Evolutionary conservation across 768 basidiomycete species (phyloP).

Genomic region (Pholiota microspora): DNA sequence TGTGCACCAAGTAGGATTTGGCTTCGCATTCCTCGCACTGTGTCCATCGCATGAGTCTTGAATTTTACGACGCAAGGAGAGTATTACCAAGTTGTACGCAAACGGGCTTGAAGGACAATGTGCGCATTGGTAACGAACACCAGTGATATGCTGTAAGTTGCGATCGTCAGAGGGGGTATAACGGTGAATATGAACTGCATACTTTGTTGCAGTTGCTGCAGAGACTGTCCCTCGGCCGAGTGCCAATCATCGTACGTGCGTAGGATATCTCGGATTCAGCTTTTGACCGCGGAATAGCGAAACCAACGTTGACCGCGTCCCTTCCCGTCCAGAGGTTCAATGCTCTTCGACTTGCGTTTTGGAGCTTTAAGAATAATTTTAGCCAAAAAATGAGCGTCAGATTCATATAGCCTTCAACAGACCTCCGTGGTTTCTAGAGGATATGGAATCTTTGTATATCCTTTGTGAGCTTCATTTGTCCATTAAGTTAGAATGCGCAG

Average conservation of each 20-base stretch:
- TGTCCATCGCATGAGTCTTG: not conserved
- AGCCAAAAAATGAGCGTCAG: not conserved
- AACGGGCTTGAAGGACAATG: constrained; percentile 77
- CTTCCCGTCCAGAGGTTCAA: constrained; percentile 73
- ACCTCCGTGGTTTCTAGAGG: constrained; percentile 75
- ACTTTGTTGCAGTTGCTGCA: constrained; percentile 67
- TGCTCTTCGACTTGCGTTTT: constrained; percentile 73
- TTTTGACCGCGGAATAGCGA: constrained; percentile 43
- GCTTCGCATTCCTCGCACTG: constrained; percentile 83
- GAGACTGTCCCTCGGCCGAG: constrained; percentile 36
- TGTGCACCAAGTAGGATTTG: constrained; percentile 75
- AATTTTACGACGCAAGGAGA: constrained; percentile 1
- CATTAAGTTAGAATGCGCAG: no score
- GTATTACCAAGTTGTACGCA: constrained; percentile 71
- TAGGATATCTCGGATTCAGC: constrained; percentile 62
- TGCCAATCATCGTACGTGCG: constrained; percentile 61
- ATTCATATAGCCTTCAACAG: constrained; percentile 4
- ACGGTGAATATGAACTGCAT: constrained; percentile 13
- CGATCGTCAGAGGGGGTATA: not conserved
- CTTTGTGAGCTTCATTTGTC: not conserved
- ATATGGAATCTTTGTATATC: constrained; percentile 67
- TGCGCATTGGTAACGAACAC: constrained; percentile 86
- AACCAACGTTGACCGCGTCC: constrained; percentile 64
- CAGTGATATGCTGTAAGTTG: constrained; percentile 59
- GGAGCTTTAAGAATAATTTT: constrained; percentile 35